Conservation (phyloP, 108 stramenopile genomes). For the Poteriospumella lacustris region DNA sequence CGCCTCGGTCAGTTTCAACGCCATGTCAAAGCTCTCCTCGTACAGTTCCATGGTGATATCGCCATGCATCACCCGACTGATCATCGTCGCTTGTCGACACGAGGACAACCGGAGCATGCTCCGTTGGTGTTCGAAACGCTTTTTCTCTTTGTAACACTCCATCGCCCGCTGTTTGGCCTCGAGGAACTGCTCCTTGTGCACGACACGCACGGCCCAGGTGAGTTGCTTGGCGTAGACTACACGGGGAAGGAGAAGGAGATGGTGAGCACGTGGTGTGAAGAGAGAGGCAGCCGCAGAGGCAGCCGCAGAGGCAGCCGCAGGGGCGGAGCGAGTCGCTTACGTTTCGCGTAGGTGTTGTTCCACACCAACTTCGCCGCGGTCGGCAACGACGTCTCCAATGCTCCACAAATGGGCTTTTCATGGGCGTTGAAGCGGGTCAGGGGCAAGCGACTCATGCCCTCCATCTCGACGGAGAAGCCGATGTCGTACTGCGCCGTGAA, state of each 20-base stretch:
- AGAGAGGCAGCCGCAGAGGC: not conserved
- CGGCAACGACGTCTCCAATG: not conserved
- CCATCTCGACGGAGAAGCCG: not conserved
- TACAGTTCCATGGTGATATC: not conserved
- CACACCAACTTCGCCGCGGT: not conserved
- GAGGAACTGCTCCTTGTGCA: not conserved
- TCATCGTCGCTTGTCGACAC: not conserved
- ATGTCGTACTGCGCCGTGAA: not conserved
- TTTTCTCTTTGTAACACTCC: not conserved
- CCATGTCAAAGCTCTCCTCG: not conserved
- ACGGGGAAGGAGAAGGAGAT: not conserved
- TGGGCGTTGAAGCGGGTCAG: not conserved
- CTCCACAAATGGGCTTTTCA: not conserved
- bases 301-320: not conserved
- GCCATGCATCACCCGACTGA: not conserved
- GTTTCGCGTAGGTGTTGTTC: conserved; percentile 17
- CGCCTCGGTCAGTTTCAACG: not conserved
- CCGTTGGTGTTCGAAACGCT: not conserved
- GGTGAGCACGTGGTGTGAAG: not conserved
- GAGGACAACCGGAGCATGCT: not conserved
- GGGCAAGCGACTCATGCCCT: not conserved
- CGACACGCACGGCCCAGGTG: not conserved
- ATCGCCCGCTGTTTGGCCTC: not conserved
- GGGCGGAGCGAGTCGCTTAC: not conserved
- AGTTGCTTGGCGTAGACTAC: not conserved